A percentile compares a stretch with the other conserved stretches of the same genome.
Evolutionary conservation across 805 yeast species (phyloP).

Genomic region (Yarrowia sp.): DNA sequence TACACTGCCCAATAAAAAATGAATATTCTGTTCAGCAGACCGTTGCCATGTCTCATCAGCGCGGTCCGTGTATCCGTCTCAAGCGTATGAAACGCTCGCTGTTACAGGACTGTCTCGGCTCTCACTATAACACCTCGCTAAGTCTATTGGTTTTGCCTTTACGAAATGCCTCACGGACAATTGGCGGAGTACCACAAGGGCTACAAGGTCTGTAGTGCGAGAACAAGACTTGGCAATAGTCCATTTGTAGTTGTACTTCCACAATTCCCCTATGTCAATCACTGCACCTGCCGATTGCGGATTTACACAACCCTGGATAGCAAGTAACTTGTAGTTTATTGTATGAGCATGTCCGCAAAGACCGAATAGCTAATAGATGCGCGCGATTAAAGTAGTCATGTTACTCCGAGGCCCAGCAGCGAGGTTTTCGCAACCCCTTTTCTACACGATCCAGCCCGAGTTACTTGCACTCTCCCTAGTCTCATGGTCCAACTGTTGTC

Average conservation of each 20-base stretch:
- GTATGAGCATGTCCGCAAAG: background rate
- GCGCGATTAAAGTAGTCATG: conserved; percentile 23
- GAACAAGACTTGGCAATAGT: too few relatives aligned
- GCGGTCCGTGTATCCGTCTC: too few relatives aligned
- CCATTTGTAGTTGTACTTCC: too few relatives aligned
- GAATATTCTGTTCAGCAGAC: too few relatives aligned
- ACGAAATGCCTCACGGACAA: conserved; percentile 13
- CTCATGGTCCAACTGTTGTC: conserved; percentile 7
- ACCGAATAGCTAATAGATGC: background rate
- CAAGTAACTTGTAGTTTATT: conserved; percentile 5
- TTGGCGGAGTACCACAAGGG: too few relatives aligned
- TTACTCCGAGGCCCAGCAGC: background rate
- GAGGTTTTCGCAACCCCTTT: too few relatives aligned
- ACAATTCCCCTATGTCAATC: too few relatives aligned
- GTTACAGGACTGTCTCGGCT: conserved; percentile 13
- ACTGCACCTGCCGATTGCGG: conserved; percentile 12
- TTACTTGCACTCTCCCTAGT: background rate
- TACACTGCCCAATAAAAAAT: too few relatives aligned
- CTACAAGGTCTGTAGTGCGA: too few relatives aligned
- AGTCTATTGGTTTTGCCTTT: conserved; percentile 25
- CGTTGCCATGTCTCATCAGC: background rate
- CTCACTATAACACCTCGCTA: conserved; percentile 10
- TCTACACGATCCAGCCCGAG: conserved; percentile 6
- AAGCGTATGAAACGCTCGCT: background rate
- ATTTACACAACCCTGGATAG: conserved; percentile 12